Conservation (phyloP, 352 stramenopile species). For the Pythium vanterpoolii region DNA sequence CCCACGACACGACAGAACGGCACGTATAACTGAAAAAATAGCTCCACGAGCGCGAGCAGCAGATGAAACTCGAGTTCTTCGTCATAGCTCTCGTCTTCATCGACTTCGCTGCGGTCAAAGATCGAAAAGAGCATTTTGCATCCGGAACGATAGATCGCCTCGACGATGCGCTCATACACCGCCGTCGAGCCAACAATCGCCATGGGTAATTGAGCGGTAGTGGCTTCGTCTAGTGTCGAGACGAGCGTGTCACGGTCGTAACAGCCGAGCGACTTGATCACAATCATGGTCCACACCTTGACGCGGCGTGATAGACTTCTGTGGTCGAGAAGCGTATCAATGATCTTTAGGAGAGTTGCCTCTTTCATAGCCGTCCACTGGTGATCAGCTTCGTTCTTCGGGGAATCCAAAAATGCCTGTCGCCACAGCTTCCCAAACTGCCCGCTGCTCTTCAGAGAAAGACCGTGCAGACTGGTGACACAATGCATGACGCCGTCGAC, state of each 20-base stretch:
- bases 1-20: conserved; percentile 27
- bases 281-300: conserved; percentile 60
- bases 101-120: conserved; percentile 61
- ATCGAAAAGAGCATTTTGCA: conserved; percentile 67
- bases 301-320: conserved; percentile 50
- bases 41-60: conserved; percentile 48
- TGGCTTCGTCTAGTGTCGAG: conserved; percentile 11
- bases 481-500: conserved; percentile 62
- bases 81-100: conserved; percentile 71
- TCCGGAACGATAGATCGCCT: conserved; percentile 18
- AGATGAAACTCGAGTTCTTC: conserved; percentile 72
- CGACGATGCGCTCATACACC: conserved; percentile 10
- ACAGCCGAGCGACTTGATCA: conserved; percentile 40
- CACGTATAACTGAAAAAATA: conserved; percentile 62
- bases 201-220: conserved; percentile 9
- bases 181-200: not conserved
- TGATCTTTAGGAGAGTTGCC: conserved; percentile 36
- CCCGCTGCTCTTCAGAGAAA: conserved; percentile 45
- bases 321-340: conserved; percentile 42
- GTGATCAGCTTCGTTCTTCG: not conserved
- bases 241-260: conserved; percentile 28
- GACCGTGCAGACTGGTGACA: conserved; percentile 35
- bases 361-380: conserved; percentile 20
- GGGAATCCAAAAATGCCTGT: conserved; percentile 28
- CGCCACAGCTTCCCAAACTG: conserved; percentile 49